Percentiles rank a stretch among this genome's conserved stretches.
phyloP scores from a whole-genome alignment of 2,329 filamentous ascomycete genomes.

The Cladophialophora chaetospira region DNA sequence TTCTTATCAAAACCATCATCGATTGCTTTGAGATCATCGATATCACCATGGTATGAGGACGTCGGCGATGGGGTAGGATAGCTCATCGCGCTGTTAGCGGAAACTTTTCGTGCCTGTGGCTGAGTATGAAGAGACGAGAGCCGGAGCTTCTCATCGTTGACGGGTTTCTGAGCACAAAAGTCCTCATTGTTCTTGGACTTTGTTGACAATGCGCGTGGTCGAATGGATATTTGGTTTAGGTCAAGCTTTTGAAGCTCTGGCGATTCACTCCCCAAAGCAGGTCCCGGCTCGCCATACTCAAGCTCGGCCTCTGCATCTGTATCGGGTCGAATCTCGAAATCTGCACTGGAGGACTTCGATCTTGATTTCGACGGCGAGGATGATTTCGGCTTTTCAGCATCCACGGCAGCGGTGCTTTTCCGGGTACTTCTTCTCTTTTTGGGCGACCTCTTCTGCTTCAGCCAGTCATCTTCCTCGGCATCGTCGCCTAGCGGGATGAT shows the following conservation, averaged over 20 bases:
- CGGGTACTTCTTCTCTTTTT: constrained; percentile 22
- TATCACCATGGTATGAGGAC: constrained; percentile 29
- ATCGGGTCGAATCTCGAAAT: constrained; percentile 24
- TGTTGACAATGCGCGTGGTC: constrained; percentile 19
- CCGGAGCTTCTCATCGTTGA: neutral
- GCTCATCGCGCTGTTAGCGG: constrained; percentile 30
- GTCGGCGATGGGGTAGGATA: constrained; percentile 35
- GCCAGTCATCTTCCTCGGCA: constrained; percentile 31
- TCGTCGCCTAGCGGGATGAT: constrained; percentile 32
- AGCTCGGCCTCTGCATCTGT: constrained; percentile 18
- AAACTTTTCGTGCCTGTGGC: constrained; percentile 26
- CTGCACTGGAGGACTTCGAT: neutral
- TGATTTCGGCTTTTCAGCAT: neutral
- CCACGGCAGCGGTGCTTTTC: constrained; percentile 4
- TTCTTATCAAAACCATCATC: constrained; percentile 17
- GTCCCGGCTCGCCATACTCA: constrained; percentile 3
- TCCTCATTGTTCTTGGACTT: constrained; percentile 15
- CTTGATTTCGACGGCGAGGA: constrained; percentile 2
- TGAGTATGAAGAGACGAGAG: neutral
- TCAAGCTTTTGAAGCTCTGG: constrained; percentile 29
- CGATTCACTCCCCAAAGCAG: constrained; percentile 2
- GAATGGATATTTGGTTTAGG: constrained; percentile 27
- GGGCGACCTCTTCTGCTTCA: constrained; percentile 27
- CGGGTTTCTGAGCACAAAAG: neutral
- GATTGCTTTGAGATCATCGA: constrained; percentile 22